Percentiles rank a stretch among this genome's conserved stretches.
Conservation (phyloP, 495 filamentous ascomycete genomes). For the Xylaria bambusicola region DNA sequence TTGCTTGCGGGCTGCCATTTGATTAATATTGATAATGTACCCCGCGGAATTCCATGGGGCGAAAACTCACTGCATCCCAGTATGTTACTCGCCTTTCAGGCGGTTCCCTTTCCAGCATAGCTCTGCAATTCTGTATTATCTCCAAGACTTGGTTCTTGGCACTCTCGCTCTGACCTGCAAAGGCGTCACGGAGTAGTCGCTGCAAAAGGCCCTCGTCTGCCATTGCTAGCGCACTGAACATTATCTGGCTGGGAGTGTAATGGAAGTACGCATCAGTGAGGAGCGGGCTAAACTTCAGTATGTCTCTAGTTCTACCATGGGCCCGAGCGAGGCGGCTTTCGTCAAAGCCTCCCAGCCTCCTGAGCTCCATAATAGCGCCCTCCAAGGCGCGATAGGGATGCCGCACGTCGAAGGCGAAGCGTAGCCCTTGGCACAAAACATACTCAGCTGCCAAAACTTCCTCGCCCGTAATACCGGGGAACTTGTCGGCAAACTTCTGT, state of each 20-base stretch:
- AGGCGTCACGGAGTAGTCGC: constrained; percentile 74
- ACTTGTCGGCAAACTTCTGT: constrained; percentile 56
- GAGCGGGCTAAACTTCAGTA: constrained; percentile 76
- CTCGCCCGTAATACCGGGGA: constrained; percentile 68
- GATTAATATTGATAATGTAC: neutral
- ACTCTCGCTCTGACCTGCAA: constrained; percentile 42
- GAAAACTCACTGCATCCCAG: constrained; percentile 43
- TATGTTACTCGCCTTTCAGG: constrained; percentile 44
- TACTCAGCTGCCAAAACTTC: constrained; percentile 88
- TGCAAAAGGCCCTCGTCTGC: constrained; percentile 71
- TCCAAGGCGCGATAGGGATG: constrained; percentile 89
- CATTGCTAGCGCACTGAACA: constrained; percentile 74
- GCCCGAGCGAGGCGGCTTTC: constrained; percentile 62
- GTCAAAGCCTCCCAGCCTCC: constrained; percentile 48
- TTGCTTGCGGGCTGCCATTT: constrained; percentile 37
- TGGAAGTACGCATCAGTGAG: constrained; percentile 95
- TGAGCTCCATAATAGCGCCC: constrained; percentile 81
- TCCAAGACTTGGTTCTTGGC: constrained; percentile 48
- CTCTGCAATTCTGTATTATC: constrained; percentile 51
- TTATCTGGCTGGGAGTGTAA: constrained; percentile 92
- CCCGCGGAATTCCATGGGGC: neutral
- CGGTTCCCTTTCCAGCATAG: constrained; percentile 52
- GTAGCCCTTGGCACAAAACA: constrained; percentile 85
- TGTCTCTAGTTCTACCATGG: constrained; percentile 67
- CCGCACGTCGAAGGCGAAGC: constrained; percentile 88